Conservation (phyloP, 768 basidiomycete genomes). For the Kondoa malvinella region DNA sequence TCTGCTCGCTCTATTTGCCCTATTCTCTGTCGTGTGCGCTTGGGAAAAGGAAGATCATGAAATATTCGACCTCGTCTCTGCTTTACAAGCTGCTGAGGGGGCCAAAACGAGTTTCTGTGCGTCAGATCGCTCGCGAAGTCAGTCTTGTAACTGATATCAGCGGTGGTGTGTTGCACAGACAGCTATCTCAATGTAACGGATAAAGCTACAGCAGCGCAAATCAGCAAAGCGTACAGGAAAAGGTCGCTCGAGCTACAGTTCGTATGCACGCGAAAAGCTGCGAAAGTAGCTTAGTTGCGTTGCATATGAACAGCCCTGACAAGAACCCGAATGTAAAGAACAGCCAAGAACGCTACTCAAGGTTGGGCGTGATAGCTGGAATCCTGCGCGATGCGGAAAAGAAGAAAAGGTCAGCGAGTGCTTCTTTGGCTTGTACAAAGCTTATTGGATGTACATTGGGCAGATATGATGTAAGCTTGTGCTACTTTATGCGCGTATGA, state of each 20-base stretch:
- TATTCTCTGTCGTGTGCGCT: background rate
- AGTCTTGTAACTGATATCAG: background rate
- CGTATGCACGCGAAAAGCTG: slow-evolving; percentile 29
- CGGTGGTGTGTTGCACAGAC: slow-evolving; percentile 31
- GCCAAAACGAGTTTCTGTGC: slow-evolving; percentile 73
- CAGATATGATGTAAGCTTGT: slow-evolving; percentile 5
- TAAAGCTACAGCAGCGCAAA: slow-evolving; percentile 56
- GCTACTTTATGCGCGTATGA: background rate
- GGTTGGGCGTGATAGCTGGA: slow-evolving; percentile 64
- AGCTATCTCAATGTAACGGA: slow-evolving; percentile 70
- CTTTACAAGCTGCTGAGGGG: slow-evolving; percentile 35
- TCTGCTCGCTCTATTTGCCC: background rate
- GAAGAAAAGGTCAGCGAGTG: slow-evolving; percentile 51
- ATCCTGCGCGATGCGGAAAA: slow-evolving; percentile 62
- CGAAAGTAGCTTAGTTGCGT: background rate
- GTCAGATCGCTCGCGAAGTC: background rate
- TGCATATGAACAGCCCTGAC: slow-evolving; percentile 50
- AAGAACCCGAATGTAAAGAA: slow-evolving; percentile 66
- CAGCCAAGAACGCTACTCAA: slow-evolving; percentile 68
- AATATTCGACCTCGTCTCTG: slow-evolving; percentile 27
- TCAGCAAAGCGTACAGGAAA: slow-evolving; percentile 77
- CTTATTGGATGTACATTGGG: background rate
- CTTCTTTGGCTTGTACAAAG: slow-evolving; percentile 16
- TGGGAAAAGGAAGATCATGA: slow-evolving; percentile 13
- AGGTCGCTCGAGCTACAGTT: slow-evolving; percentile 80